These are phyloP conservation scores for Darksidea phi DNA, from an alignment of 495 filamentous ascomycete genomes.

Conservation along the genomic window DNA sequence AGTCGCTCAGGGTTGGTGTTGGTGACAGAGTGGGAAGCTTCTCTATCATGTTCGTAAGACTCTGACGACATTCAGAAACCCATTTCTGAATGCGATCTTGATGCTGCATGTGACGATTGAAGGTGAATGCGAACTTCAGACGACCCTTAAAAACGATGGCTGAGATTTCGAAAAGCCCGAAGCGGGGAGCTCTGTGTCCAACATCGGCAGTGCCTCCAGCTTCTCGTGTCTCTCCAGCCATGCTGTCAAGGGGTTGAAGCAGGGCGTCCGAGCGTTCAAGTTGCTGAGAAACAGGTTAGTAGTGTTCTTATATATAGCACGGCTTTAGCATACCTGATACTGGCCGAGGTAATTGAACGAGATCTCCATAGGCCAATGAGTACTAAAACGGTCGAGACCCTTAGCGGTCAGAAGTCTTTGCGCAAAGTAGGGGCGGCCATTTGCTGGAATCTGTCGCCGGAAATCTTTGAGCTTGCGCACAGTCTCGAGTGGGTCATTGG, in stretches of 20 bases:
- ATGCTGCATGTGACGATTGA: constrained; percentile 60
- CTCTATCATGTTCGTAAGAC: constrained; percentile 52
- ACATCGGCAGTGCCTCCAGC: constrained; percentile 50
- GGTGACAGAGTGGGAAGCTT: constrained; percentile 50
- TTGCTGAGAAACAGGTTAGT: constrained; percentile 53
- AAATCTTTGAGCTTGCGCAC: constrained; percentile 35
- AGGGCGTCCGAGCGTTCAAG: constrained; percentile 61
- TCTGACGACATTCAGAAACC: constrained; percentile 58
- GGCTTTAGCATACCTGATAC: constrained; percentile 20
- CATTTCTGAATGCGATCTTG: constrained; percentile 58
- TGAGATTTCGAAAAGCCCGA: constrained; percentile 66
- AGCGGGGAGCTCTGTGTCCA: constrained; percentile 54
- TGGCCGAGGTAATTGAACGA: constrained; percentile 67
- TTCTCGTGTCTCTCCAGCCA: constrained; percentile 38
- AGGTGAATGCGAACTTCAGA: constrained; percentile 63
- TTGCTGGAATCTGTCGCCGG: constrained; percentile 24
- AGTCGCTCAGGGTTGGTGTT: constrained; percentile 59
- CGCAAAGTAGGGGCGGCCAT: constrained; percentile 39
- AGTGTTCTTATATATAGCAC: not conserved
- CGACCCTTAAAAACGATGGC: constrained; percentile 59
- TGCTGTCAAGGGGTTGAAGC: constrained; percentile 57
- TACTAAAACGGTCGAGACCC: constrained; percentile 43
- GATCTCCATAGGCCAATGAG: constrained; percentile 65
- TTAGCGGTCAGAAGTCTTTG: constrained; percentile 50
- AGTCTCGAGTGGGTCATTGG: constrained; percentile 26